A percentile compares a stretch with the other conserved stretches of the same genome.
Evolutionary conservation across 305 asterid genomes (phyloP).

Genomic region (Solanum hybrid): DNA sequence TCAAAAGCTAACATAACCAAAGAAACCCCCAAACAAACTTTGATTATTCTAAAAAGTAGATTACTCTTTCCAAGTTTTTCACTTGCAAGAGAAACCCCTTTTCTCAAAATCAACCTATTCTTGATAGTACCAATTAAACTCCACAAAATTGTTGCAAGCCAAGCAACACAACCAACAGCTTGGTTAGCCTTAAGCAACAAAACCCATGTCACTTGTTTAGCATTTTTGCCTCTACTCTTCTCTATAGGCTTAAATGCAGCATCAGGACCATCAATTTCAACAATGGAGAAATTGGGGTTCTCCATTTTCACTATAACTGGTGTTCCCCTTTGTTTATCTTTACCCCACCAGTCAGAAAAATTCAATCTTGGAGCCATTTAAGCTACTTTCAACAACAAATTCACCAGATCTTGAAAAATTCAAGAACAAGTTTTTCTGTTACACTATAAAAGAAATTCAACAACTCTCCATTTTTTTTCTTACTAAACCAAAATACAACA

Average conservation of each 20-base stretch:
- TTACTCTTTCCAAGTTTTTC: conserved; percentile 52
- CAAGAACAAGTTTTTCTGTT: not conserved
- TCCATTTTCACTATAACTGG: conserved; percentile 61
- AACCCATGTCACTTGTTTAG: conserved; percentile 56
- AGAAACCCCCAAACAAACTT: conserved; percentile 19
- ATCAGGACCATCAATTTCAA: conserved; percentile 60
- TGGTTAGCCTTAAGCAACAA: conserved; percentile 47
- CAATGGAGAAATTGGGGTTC: conserved; percentile 51
- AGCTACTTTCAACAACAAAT: not conserved
- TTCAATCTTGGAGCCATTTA: conserved; percentile 53
- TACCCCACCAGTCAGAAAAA: conserved; percentile 38
- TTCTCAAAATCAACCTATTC: conserved; percentile 32
- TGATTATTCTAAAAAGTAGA: conserved; percentile 32
- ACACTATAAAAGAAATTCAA: conserved; percentile 6
- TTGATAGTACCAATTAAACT: conserved; percentile 32
- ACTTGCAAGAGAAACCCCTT: conserved; percentile 45
- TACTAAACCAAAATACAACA: not conserved
- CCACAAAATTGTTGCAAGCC: conserved; percentile 39
- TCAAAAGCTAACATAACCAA: conserved; percentile 37
- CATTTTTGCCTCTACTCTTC: conserved; percentile 47
- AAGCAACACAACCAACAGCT: conserved; percentile 49
- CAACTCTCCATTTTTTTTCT: conserved; percentile 9
- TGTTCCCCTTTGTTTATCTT: conserved; percentile 29
- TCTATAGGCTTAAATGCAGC: conserved; percentile 55
- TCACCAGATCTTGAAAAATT: not conserved